Conservation (phyloP, 352 stramenopile genomes). For the Phytophthora sp. region DNA sequence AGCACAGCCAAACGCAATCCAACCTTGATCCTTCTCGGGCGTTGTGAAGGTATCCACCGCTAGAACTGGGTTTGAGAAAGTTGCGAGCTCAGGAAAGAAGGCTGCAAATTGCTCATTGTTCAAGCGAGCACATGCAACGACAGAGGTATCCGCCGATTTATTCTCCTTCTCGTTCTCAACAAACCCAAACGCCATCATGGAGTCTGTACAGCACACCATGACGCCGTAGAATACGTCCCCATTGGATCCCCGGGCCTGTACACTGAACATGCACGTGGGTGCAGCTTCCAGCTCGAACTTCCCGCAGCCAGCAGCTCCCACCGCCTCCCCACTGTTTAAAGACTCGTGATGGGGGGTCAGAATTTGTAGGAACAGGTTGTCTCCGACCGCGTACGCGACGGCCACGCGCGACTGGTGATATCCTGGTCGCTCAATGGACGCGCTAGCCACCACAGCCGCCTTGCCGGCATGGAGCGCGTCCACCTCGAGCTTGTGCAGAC, state of each 20-base stretch:
- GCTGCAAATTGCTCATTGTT: constrained; percentile 63
- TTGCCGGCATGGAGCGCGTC: constrained; percentile 26
- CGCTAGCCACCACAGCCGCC: constrained; percentile 52
- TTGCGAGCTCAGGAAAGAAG: constrained; percentile 75
- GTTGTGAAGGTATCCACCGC: constrained; percentile 47
- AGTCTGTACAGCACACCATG: constrained; percentile 63
- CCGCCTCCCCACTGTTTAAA: constrained; percentile 9
- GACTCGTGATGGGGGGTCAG: constrained; percentile 9
- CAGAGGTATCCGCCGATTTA: neutral
- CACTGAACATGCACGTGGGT: constrained; percentile 57
- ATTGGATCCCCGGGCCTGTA: constrained; percentile 37
- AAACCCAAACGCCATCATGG: constrained; percentile 69
- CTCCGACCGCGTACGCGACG: constrained; percentile 54
- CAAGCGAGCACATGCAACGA: constrained; percentile 48
- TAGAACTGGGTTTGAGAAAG: constrained; percentile 63
- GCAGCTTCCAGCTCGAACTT: constrained; percentile 67
- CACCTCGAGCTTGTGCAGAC: constrained; percentile 41
- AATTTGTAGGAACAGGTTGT: constrained; percentile 43
- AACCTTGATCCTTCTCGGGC: constrained; percentile 34
- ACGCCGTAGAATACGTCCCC: constrained; percentile 59
- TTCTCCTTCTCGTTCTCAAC: constrained; percentile 41
- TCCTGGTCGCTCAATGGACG: constrained; percentile 46
- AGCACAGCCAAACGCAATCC: constrained; percentile 69
- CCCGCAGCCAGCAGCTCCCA: constrained; percentile 11
- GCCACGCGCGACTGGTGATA: constrained; percentile 38